Evolutionary conservation across 805 yeast species (phyloP), one percentile per base, ranked within the genome.

Genomic region (Yamadazyma kitorensis): DNA sequence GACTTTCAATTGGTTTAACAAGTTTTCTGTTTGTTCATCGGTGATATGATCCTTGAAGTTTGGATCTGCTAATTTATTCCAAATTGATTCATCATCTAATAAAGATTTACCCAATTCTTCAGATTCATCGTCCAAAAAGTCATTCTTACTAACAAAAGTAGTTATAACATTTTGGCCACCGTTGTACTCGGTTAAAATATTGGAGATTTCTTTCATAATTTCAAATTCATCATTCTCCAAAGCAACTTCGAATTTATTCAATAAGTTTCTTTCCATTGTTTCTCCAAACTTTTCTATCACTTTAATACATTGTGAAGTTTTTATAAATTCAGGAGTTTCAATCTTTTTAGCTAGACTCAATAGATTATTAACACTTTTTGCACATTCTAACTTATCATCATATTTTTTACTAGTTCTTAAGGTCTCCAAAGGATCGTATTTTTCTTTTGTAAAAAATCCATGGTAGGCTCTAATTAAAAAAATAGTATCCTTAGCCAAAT

Each of bases 91-190:
- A 15, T 57, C 61, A 13, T 57, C 61, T n/a, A 62, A 54, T 10
- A 40, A 31, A 12, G 44, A 40, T 21, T 33, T 40, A 8, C 42
- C 34, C 14, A 36, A 22, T 13, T 34, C 35, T 40, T 68, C 60
- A 3, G 49, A 52, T 38, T 75, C 72, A 42, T 72, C 62, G 24
- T 61, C 68, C 35, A 70, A 65, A 55, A 89, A 83, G 31, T 80
- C 83, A 52, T 85, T 86, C 52, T 85, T 87, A 52, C 78, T 79
- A 26, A 89, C 84, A 59, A 86, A 91, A 31, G 82, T 78, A 52
- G 82, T 86, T 6, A 86, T 82, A 6, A 89, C 91, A 39, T 82
- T 80, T 8, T 76, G 70, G 9, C 96, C 96, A 13, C 87, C 91
- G 52, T 91, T 89, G 64, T 80, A 91, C 41, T 80, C 85, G 34